phyloP scores from a whole-genome alignment of 176 grass and related monocot genomes.

The Thinopyrum elongatum region DNA sequence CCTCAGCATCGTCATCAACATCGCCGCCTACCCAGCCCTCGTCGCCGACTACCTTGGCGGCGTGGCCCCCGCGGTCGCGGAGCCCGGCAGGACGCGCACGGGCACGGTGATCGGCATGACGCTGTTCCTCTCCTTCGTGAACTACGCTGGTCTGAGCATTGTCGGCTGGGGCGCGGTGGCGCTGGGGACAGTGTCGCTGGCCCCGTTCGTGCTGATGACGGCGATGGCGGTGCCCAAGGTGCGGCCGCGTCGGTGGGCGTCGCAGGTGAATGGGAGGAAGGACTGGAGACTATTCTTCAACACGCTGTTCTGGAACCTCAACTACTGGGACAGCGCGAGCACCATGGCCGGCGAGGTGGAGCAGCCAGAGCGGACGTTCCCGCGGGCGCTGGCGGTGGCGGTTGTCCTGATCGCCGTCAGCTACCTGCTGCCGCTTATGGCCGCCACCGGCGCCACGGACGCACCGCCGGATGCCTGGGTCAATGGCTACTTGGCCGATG shows the following conservation, averaged over 20 bases:
- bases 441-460: background rate
- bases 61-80: background rate
- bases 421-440: background rate
- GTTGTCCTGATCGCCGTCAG: background rate
- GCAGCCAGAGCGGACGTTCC: background rate
- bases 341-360: background rate
- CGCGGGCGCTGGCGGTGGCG: background rate
- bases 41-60: background rate
- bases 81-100: background rate
- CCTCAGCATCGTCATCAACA: background rate
- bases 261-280: background rate
- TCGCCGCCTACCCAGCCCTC: background rate
- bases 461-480: background rate
- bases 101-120: background rate
- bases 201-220: constrained; percentile 1
- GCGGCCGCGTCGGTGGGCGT: background rate
- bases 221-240: background rate
- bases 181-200: background rate
- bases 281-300: background rate
- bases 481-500: background rate
- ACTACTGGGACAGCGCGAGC: background rate
- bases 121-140: background rate
- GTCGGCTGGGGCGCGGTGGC: background rate
- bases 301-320: background rate
- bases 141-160: background rate